Percentiles rank a stretch among this genome's conserved stretches.
phyloP scores from a whole-genome alignment of 1,139 yeast species.

The Hansenula lynferdii region DNA sequence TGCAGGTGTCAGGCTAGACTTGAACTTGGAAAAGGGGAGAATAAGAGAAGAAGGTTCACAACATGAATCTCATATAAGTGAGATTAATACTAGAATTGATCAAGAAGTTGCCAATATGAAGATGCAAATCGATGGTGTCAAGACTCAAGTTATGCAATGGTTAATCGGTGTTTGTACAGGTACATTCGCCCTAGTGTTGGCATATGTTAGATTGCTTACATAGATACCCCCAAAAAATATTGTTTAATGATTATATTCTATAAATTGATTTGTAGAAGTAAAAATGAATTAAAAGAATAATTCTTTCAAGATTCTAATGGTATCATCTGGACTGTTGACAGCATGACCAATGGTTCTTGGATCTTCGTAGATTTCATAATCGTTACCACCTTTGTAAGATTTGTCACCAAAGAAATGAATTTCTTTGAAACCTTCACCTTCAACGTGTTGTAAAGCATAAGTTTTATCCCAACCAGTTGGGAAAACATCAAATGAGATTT shows the following conservation, averaged over 20 bases:
- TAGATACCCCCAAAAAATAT: no score
- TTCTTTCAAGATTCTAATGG: conserved; percentile 80
- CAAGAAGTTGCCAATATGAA: conserved; percentile 94
- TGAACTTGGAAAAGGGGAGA: conserved; percentile 91
- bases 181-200: conserved; percentile 89
- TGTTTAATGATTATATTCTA: no score
- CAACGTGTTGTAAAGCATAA: conserved; percentile 92
- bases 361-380: conserved; percentile 92
- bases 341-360: conserved; percentile 94
- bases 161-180: conserved; percentile 97
- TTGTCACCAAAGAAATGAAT: conserved; percentile 99
- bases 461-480: conserved; percentile 99
- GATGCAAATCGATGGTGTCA: conserved; percentile 90
- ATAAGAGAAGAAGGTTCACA: conserved; percentile 90
- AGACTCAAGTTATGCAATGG: conserved; percentile 98
- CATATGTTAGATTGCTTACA: conserved; percentile 81
- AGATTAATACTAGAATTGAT: conserved; percentile 90
- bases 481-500: conserved; percentile 98
- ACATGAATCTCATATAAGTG: conserved; percentile 91
- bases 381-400: conserved; percentile 97
- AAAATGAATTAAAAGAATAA: conserved; percentile 39
- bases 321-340: conserved; percentile 83
- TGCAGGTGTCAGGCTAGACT: conserved; percentile 85
- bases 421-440: conserved; percentile 71
- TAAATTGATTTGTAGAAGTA: not conserved